phyloP scores from a whole-genome alignment of 2,329 filamentous ascomycete genomes.

The Aureobasidium namibiae region DNA sequence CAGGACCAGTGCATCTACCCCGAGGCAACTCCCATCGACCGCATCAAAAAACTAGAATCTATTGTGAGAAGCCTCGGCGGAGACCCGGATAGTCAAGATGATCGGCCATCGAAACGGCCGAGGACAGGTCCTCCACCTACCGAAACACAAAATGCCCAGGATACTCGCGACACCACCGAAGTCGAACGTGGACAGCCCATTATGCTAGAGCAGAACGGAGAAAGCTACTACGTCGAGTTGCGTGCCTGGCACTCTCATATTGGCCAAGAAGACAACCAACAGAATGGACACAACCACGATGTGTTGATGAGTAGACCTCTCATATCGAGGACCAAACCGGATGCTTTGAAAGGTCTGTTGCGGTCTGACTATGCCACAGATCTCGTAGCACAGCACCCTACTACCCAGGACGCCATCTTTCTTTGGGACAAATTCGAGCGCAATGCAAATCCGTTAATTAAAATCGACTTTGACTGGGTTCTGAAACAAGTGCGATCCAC shows the following conservation, averaged over 20 bases:
- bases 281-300: background rate
- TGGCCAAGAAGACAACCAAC: background rate
- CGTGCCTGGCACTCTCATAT: background rate
- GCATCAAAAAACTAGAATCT: background rate
- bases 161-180: background rate
- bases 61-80: slow-evolving; percentile 3
- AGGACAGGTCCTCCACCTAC: background rate
- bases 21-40: background rate
- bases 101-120: background rate
- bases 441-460: slow-evolving; percentile 10
- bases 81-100: background rate
- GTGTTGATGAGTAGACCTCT: background rate
- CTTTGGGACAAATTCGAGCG: slow-evolving; percentile 10
- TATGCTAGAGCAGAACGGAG: background rate
- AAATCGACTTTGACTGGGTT: slow-evolving; percentile 9
- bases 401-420: background rate
- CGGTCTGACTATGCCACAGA: background rate
- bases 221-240: background rate
- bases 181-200: background rate
- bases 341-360: background rate
- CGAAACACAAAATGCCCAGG: background rate
- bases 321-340: background rate
- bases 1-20: slow-evolving; percentile 3
- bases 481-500: background rate
- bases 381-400: background rate